A percentile compares a stretch with the other conserved stretches of the same genome.
These are phyloP conservation scores for Graphiopsis chlorocephala DNA, from an alignment of 2,329 filamentous ascomycete species.

Conservation along the genomic window DNA sequence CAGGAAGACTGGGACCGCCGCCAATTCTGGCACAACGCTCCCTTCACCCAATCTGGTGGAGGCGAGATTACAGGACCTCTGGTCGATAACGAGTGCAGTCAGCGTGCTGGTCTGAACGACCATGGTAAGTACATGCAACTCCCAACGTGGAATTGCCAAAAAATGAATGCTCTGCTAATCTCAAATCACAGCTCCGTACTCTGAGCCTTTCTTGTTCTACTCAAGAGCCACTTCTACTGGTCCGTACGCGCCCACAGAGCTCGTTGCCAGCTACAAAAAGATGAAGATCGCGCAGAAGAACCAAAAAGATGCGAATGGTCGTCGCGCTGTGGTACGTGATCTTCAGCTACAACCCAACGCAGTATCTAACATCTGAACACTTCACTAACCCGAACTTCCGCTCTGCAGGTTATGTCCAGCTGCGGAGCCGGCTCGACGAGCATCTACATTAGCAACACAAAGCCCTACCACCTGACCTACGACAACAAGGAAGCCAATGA, in stretches of 20 bases:
- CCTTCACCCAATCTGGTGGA: background rate
- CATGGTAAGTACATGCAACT: background rate
- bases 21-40: slow-evolving; percentile 1
- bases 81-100: background rate
- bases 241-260: background rate
- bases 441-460: slow-evolving; percentile 3
- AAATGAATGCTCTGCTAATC: background rate
- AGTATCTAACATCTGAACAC: too few relatives aligned
- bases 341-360: too few relatives aligned
- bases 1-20: background rate
- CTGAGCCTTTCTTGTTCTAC: background rate
- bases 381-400: too few relatives aligned
- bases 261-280: background rate
- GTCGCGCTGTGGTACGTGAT: slow-evolving; percentile 12
- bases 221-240: background rate
- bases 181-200: slow-evolving; percentile 6
- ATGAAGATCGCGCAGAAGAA: slow-evolving; percentile 6
- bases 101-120: background rate
- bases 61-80: background rate
- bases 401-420: background rate
- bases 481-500: slow-evolving; percentile 10
- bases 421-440: slow-evolving; percentile 7
- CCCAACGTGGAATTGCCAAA: background rate
- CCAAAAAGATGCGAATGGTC: background rate
- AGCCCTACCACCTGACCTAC: slow-evolving; percentile 10